Base-by-base conservation (phyloP, 768 basidiomycete species). In the Calocybe indica region DNA sequence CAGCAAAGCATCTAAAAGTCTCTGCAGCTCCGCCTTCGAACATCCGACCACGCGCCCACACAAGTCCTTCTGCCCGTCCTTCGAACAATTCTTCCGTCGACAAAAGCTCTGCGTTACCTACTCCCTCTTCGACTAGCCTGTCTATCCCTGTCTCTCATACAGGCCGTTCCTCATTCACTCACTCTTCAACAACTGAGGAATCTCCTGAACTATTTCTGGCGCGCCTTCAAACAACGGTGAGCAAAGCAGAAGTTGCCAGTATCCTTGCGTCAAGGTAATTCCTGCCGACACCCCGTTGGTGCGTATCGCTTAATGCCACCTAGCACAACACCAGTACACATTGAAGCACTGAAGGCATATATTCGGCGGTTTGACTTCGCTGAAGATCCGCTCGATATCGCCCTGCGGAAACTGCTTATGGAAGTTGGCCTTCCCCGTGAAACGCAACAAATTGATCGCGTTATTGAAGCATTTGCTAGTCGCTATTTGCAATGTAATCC, bases 371-470 rank as follows among this genome's bases (percentile, higher is more conserved):
- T 97, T 62, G 76, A 85, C 53, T 96, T 98, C 59, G 63, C 65
- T 12, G 72, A 77, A 40, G 83, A 92, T 56, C 87, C 96, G 7
- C 75, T 99, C 32, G 96, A 99, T 60, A 81, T 98, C 30, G 90
- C 96, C 13, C 69, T 99, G 37, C 85, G 96, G 36, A 83, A 82
- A 58, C 62, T 99, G 41, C 74, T 99, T 33, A 92, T 96, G 88
- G 83, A 93, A 56, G 81, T 96, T 15, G 82, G 88, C 35, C 76
- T 99, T 28, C 96, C 96, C 2, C 77, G 85, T 47, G 96, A 99
- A 71, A 97, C 96, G 1, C 96, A 99, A 62, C 95, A 98, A 65
- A 99, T 99, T 50, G 96, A 99, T 65, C 78, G 96, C 48, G 91
- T 97, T 41, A 91, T 99, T 58, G 93, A 98, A 66, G 89, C 91